Base-by-base conservation (phyloP, 495 filamentous ascomycete species). In the Xylaria nigripes region DNA sequence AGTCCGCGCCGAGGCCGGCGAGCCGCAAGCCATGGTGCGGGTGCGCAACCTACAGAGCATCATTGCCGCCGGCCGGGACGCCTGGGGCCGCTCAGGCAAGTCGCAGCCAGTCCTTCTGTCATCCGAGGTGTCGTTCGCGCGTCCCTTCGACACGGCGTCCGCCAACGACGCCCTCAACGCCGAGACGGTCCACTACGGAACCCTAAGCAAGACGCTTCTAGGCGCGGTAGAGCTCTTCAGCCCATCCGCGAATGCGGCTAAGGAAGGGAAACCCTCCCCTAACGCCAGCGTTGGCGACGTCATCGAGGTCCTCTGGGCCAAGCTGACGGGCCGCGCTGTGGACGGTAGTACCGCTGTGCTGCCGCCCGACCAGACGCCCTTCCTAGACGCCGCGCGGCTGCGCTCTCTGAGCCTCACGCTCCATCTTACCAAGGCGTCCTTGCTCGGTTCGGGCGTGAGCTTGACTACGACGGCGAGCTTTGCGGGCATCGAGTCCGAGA, bases 141-240 rank as follows among this genome's bases (percentile, higher is more conserved):
- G 54, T 1, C 63, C 73, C 1, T 83, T 85, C 63, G 59, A 64
- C 12, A 65, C 70, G 1, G 71, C 80, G 2, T 73, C 78, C 2
- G 54, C 63, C 0, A 50, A 56, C 16, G 80, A 85, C 62, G 42
- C 58, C 43, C 57, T 86, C 9, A 72, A 77, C 40, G 49, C 48
- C 13, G 80, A 75, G 48, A 85, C 82, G 8, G 73, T 84, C 22
- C 76, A 86, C 64, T 86, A 85, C 61, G 81, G 82, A 19, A 74
- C 53, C 22, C 63, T 85, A 18, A 78, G 75, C 63, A 83, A 84
- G 63, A 61, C 63, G 3, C 70, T 85, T 15, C 57, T 78, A 1
- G 56, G 53, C 18, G 56, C 54, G 0, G 55, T 78, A 21, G 62
- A 66, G 56, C 32, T 51, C 1, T 65, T 63, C 50, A 36, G 48